Evolutionary conservation across 2,329 filamentous ascomycete genomes (phyloP), one percentile per base, ranked within the genome.

Genomic region (Colletotrichum simmondsii): DNA sequence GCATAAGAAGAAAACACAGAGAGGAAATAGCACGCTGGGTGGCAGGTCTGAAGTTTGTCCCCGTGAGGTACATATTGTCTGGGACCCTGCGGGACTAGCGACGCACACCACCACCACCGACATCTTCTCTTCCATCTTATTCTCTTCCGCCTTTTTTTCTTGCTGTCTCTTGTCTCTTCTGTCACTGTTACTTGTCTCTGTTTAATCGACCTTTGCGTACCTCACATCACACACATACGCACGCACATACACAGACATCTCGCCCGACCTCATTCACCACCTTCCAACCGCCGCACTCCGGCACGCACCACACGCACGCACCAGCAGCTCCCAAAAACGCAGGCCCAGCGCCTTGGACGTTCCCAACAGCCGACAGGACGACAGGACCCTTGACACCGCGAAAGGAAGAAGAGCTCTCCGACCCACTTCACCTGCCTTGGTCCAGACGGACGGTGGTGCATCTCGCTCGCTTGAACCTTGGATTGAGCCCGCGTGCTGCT

Each of bases 11-110:
- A 16, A 16, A 19, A 42, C 32, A 35, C 32, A 35, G 42, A 54
- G 60, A 59, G 24, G 46, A 12, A 24, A 32, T 32, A 30, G 62
- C 49, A 28, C 68, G 59, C 52, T 30, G 59, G 53, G 56, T 37
- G 26, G 22, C 24, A 49, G 62, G 65, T 59, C 67, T 54, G 53
- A 49, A 49, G 42, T 49, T n/a, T 49, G 42, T 49, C 65, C 46
- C 70, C 70, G 70, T 72, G 70, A 72, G 70, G 70, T 72, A 72
- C 70, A 72, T 72, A 72, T 72, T 60, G 70, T 72, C 65, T 72
- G 70, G 70, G 60, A 65, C 59, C 59, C 70, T 72, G 65, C 35
- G 46, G 37, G 65, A 56, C 65, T 63, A 52, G 16, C 53, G 66
- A 65, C 66, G 68, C 68, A 71, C 66, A 59, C 61, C 54, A 64